Base-by-base conservation (phyloP, 176 grass and related monocot species). In the Hyparrhenia diplandra region DNA sequence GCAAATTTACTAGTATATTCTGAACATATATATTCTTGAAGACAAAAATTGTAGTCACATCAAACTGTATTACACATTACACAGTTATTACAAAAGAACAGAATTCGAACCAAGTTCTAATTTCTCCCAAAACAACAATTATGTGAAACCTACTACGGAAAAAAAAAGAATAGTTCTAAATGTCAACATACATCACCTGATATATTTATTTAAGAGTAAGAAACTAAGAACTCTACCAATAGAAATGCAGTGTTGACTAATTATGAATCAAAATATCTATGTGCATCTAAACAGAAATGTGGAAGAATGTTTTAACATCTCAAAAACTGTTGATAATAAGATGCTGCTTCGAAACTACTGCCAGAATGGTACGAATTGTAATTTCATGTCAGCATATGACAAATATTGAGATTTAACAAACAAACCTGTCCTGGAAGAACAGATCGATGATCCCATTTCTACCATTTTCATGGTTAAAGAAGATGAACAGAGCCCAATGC, bases 401-500 rank as follows among this genome's bases (percentile, higher is more conserved):
- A n/a, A n/a, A 13, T 27, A 13, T n/a, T 64, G 51, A 39, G 39
- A 20, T 37, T 69, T 24, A 64, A 75, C 40, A 75, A 14, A 70
- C 73, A 37, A 83, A 97, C 94, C 94, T 97, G 81, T 98, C 95
- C 75, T 98, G 95, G 82, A 98, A 98, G 76, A 98, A 95, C 28
- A 98, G 88, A 82, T 98, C 95, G 6, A 98, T 95, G 11, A 98
- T 98, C 8, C 86, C 88, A 75, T 98, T 98, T 77, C 90, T 90
- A 17, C 92, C 95, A 72, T 97, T 97, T 85, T 97, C 94, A 91
- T 97, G 94, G 74, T 97, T 97, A 70, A 97, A 97, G 77, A 94
- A 98, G 76, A 98, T 94, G 64, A 94, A 94, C 10, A 98, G 90
- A 75, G 92, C 92, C 92, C 95, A 98, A 18, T 98, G 95, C 95